Percentiles rank a stretch among this genome's conserved stretches.
Conservation (phyloP, 176 grass and related monocot genomes). For the Aegilops longissima region DNA sequence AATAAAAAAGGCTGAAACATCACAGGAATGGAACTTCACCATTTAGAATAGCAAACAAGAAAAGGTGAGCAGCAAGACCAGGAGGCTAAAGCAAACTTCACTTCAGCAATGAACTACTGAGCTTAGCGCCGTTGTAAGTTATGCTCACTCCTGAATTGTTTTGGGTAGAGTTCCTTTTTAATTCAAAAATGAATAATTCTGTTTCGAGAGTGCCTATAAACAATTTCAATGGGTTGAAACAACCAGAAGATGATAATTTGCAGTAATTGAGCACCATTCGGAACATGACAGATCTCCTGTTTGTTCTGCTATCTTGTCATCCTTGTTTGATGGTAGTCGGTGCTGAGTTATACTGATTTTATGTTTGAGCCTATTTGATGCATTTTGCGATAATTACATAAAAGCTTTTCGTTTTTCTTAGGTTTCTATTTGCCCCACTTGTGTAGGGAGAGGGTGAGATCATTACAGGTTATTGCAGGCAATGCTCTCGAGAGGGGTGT, state of each 20-base stretch:
- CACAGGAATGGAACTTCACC: neutral
- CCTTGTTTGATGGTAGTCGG: neutral
- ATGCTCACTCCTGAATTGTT: neutral
- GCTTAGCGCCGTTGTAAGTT: neutral
- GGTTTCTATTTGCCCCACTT: conserved; percentile 95
- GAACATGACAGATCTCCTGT: conserved; percentile 1
- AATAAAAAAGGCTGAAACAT: neutral
- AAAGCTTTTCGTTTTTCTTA: conserved; percentile 30
- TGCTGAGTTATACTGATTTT: neutral
- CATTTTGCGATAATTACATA: conserved; percentile 23
- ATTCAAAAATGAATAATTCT: neutral
- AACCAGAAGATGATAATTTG: neutral
- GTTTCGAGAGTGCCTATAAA: neutral
- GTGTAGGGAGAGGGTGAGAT: conserved; percentile 59
- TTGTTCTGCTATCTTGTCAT: neutral
- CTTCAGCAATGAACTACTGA: neutral
- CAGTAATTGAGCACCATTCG: neutral
- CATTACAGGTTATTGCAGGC: conserved; percentile 83
- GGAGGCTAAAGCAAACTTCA: neutral
- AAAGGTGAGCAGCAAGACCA: neutral
- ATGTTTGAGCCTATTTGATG: conserved; percentile 15
- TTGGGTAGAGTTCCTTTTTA: neutral
- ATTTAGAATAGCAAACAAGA: neutral
- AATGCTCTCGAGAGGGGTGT: conserved; percentile 91
- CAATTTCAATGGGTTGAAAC: neutral